Evolutionary conservation across 164 flowering plant genomes (phyloP).

Genomic region (Chloranthus sessilifolius): DNA sequence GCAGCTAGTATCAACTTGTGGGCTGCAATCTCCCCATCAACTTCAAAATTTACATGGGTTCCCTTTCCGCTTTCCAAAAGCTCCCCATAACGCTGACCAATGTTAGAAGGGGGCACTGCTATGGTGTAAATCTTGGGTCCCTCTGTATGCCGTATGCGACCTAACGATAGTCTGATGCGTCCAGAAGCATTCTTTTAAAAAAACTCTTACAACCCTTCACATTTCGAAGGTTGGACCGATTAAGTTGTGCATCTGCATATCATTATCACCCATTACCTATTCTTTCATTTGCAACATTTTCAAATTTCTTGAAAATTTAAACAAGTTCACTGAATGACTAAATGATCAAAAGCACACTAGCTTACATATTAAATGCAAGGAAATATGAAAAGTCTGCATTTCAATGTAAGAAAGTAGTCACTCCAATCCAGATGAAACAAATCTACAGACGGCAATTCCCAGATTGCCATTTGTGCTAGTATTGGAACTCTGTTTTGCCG

Average conservation of each 20-base stretch:
- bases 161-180: conserved; percentile 82
- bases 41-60: conserved; percentile 67
- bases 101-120: conserved; percentile 57
- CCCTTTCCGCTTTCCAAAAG: conserved; percentile 75
- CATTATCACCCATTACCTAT: neutral
- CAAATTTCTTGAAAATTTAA: neutral
- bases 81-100: conserved; percentile 69
- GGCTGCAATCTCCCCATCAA: conserved; percentile 68
- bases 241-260: too few species aligned
- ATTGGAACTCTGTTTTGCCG: too few species aligned
- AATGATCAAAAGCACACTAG: too few species aligned
- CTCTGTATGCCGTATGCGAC: conserved; percentile 71
- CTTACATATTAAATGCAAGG: too few species aligned
- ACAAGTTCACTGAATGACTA: too few species aligned
- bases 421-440: too few species aligned
- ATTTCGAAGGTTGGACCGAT: conserved; percentile 7
- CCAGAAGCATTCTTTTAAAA: conserved; percentile 60
- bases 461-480: too few species aligned
- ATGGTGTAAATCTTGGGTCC: conserved; percentile 75
- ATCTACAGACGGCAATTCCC: too few species aligned
- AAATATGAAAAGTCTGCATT: too few species aligned
- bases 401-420: too few species aligned
- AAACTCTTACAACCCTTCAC: conserved; percentile 90
- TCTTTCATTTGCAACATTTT: neutral
- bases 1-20: conserved; percentile 89